These are phyloP conservation scores for Durio zibethinus DNA, from an alignment of 345 rosid species.

Conservation along the genomic window DNA sequence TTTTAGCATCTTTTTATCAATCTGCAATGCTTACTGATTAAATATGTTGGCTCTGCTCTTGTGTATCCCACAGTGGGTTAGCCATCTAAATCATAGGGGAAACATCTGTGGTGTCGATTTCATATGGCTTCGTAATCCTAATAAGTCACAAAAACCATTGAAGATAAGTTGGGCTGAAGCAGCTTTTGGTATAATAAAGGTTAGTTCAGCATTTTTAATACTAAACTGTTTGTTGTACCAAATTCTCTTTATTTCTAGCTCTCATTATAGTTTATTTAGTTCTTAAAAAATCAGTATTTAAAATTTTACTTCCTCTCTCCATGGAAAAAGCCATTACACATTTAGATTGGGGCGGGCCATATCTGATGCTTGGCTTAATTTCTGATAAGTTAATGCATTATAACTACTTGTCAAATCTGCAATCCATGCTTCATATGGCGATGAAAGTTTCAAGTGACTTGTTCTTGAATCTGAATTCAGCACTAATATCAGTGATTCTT, in stretches of 20 bases:
- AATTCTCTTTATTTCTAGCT: background rate
- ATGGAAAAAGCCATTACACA: background rate
- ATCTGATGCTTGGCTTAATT: background rate
- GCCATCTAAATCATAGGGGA: slow-evolving; percentile 95
- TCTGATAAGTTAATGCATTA: background rate
- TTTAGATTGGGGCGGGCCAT: background rate
- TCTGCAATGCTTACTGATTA: slow-evolving; percentile 1
- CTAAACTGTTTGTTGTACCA: background rate
- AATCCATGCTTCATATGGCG: background rate
- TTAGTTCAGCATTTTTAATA: slow-evolving; percentile 22
- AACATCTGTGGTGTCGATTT: slow-evolving; percentile 97
- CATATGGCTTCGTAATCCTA: slow-evolving; percentile 88
- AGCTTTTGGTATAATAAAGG: slow-evolving; percentile 69
- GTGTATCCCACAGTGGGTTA: slow-evolving; percentile 66
- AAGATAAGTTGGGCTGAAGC: slow-evolving; percentile 73
- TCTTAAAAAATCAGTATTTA: background rate
- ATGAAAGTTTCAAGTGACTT: background rate
- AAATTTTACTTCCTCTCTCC: background rate
- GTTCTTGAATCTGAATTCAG: background rate
- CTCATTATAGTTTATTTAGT: background rate
- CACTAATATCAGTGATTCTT: background rate
- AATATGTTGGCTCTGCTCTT: slow-evolving; percentile 9
- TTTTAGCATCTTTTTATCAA: background rate
- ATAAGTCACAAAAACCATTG: slow-evolving; percentile 44
- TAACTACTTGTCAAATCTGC: background rate